phyloP scores from a whole-genome alignment of 768 basidiomycete species.

The Rhodotorula graminis region DNA sequence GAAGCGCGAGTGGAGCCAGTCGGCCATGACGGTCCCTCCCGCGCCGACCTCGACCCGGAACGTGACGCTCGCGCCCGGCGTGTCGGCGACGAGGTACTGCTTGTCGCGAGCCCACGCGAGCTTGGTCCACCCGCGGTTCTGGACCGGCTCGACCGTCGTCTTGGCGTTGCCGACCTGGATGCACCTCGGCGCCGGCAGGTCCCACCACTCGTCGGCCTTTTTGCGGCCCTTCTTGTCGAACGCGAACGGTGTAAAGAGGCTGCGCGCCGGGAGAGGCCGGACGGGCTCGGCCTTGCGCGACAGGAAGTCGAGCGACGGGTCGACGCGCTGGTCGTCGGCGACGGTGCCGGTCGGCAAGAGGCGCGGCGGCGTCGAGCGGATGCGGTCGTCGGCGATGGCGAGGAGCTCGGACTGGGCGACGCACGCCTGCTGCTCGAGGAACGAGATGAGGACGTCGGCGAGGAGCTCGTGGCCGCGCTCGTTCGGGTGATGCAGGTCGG shows the following conservation, averaged over 20 bases:
- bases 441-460: constrained; percentile 77
- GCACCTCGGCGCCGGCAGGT: constrained; percentile 11
- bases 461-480: constrained; percentile 71
- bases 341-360: background rate
- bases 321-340: background rate
- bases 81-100: constrained; percentile 43
- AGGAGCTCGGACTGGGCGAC: constrained; percentile 44
- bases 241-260: constrained; percentile 22
- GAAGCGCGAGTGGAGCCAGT: constrained; percentile 30
- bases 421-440: constrained; percentile 82
- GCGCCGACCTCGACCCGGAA: constrained; percentile 40
- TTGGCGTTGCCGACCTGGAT: constrained; percentile 31
- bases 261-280: constrained; percentile 8
- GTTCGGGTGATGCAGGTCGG: constrained; percentile 62
- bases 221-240: background rate
- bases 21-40: constrained; percentile 21
- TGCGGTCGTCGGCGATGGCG: background rate
- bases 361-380: background rate
- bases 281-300: constrained; percentile 6
- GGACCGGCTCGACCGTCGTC: constrained; percentile 8
- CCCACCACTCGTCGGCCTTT: background rate
- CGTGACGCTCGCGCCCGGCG: constrained; percentile 42
- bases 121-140: constrained; percentile 25
- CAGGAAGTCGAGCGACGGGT: constrained; percentile 16
- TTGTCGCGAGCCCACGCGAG: constrained; percentile 43